Conservation (phyloP, 2,329 filamentous ascomycete species). For the Bipolaris bicolor region DNA sequence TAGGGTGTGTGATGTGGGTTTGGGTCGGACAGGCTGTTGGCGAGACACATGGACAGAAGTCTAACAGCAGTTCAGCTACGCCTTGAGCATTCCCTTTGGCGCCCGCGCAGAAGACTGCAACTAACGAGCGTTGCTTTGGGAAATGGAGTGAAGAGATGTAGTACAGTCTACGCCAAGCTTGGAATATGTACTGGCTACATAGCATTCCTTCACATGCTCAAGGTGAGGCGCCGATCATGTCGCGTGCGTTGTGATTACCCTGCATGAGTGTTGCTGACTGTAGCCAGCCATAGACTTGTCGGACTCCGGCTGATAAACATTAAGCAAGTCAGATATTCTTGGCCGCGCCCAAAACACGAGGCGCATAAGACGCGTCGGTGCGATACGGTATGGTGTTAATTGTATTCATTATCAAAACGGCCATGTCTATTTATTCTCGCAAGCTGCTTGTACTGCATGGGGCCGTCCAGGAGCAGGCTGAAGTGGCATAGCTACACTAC, state of each 20-base stretch:
- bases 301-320: background rate
- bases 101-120: slow-evolving; percentile 4
- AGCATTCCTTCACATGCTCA: slow-evolving; percentile 6
- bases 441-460: slow-evolving; percentile 15
- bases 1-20: slow-evolving; percentile 3
- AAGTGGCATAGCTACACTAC: background rate
- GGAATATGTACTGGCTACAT: slow-evolving; percentile 6
- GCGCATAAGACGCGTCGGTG: background rate
- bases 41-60: background rate
- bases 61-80: too few relatives aligned
- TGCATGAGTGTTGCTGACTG: background rate
- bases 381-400: background rate
- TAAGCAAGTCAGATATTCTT: background rate
- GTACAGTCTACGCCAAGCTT: slow-evolving; percentile 19
- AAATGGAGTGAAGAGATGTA: background rate
- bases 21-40: background rate
- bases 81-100: background rate
- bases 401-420: background rate
- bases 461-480: slow-evolving; percentile 1
- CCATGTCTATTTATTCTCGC: slow-evolving; percentile 14
- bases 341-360: background rate
- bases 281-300: background rate
- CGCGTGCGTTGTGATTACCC: background rate
- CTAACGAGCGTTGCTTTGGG: background rate
- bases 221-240: background rate